Evolutionary conservation across 306 rosid species (phyloP).

Genomic region (Quercus agrifolia): DNA sequence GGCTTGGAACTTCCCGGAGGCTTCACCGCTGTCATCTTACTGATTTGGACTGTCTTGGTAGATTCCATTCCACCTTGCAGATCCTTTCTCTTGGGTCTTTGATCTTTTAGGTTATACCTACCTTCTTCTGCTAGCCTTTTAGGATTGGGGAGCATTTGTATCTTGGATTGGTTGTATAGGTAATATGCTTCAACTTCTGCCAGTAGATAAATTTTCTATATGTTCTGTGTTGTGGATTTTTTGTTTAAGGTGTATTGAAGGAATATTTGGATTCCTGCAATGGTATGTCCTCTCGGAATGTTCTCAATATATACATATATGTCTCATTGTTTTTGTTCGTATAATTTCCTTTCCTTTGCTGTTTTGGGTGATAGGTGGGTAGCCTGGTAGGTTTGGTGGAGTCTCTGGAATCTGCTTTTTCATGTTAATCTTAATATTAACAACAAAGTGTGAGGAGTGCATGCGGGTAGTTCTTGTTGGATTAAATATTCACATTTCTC

Average conservation of each 20-base stretch:
- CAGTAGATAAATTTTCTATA: conserved; percentile 16
- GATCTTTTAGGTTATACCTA: conserved; percentile 12
- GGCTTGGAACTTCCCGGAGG: not conserved
- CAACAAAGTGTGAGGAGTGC: too few relatives aligned
- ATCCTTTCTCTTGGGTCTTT: conserved; percentile 4
- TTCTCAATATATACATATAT: not conserved
- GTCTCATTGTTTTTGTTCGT: not conserved
- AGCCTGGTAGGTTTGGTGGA: too few relatives aligned
- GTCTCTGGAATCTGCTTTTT: too few relatives aligned
- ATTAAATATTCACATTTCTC: too few relatives aligned
- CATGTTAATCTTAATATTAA: too few relatives aligned
- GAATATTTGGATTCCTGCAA: conserved; percentile 13
- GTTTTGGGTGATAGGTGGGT: too few relatives aligned
- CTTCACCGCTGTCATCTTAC: not conserved
- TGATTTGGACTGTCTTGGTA: not conserved
- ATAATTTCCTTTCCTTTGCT: not conserved
- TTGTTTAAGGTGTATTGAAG: conserved; percentile 15
- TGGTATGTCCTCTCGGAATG: conserved; percentile 1
- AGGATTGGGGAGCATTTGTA: conserved; percentile 18
- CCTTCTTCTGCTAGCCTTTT: conserved; percentile 19
- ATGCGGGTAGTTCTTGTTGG: too few relatives aligned
- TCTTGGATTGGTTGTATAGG: conserved; percentile 28
- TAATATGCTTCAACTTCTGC: conserved; percentile 2
- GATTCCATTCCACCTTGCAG: not conserved
- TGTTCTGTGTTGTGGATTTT: conserved; percentile 14